These are phyloP conservation scores for Bruguiera parviflora DNA, from an alignment of 345 rosid genomes.

Conservation along the genomic window DNA sequence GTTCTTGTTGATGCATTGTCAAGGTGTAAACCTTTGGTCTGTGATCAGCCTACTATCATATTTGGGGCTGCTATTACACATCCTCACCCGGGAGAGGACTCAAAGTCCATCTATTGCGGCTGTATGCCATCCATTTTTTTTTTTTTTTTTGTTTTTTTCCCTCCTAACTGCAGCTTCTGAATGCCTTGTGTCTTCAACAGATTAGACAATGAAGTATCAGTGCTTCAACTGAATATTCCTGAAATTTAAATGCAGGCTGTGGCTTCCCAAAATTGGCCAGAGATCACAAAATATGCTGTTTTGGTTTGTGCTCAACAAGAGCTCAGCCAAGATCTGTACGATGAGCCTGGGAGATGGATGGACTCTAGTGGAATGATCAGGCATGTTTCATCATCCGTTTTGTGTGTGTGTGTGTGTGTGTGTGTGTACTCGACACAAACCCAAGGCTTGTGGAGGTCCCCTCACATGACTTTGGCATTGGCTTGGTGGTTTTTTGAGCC, in stretches of 20 bases:
- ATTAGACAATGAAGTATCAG: not conserved
- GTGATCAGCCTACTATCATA: constrained; percentile 88
- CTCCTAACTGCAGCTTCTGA: not conserved
- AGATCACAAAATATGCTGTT: constrained; percentile 95
- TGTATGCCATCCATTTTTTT: constrained; percentile 54
- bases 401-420: not conserved
- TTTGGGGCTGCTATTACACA: constrained; percentile 99
- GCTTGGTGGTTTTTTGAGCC: constrained; percentile 52
- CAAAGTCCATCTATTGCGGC: constrained; percentile 98
- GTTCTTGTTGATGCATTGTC: constrained; percentile 93
- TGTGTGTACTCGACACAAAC: constrained; percentile 35
- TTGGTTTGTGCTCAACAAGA: constrained; percentile 98
- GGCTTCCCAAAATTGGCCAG: constrained; percentile 99
- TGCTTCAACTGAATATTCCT: not conserved
- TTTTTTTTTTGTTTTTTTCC: no score
- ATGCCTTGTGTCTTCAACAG: not conserved
- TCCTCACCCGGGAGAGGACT: constrained; percentile 98
- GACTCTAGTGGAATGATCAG: constrained; percentile 97
- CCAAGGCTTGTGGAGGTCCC: no score
- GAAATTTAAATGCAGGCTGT: constrained; percentile 56
- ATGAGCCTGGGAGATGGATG: constrained; percentile 84
- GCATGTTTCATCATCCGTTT: constrained; percentile 35
- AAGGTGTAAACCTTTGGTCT: constrained; percentile 86
- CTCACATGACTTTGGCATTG: no score
- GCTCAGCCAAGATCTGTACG: constrained; percentile 90